These are phyloP conservation scores for Chaetoscypha palmicola DNA, from an alignment of 2,329 filamentous ascomycete genomes.

Conservation along the genomic window DNA sequence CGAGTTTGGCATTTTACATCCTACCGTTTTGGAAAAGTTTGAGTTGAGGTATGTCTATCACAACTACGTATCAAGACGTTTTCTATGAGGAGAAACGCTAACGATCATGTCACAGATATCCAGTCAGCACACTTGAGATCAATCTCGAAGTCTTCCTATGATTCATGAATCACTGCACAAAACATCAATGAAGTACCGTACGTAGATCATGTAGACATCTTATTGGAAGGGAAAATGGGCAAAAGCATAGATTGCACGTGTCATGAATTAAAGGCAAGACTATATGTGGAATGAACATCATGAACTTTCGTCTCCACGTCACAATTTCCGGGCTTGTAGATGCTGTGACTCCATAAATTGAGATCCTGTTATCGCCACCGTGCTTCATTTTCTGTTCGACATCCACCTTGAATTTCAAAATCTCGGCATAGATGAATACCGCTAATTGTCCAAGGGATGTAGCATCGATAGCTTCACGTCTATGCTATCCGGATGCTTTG, in stretches of 20 bases:
- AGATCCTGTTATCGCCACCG: no score
- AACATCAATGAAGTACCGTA: not conserved
- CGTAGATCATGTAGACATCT: slow-evolving; percentile 2
- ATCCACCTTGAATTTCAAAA: no score
- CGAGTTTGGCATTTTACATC: slow-evolving; percentile 90
- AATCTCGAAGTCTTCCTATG: slow-evolving; percentile 91
- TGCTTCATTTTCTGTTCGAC: no score
- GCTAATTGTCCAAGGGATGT: no score
- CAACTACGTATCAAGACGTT: not conserved
- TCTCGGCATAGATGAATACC: no score
- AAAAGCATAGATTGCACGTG: not conserved
- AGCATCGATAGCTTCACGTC: no score
- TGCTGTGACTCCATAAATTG: no score
- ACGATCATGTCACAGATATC: slow-evolving; percentile 60
- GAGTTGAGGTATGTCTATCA: slow-evolving; percentile 61
- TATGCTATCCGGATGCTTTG: no score
- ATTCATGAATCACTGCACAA: slow-evolving; percentile 9
- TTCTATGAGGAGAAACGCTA: slow-evolving; percentile 15
- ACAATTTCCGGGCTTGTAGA: no score
- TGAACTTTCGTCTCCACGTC: no score
- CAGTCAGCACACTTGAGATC: slow-evolving; percentile 88
- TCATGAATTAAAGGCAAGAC: not conserved
- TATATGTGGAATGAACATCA: not conserved
- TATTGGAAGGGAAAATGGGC: not conserved
- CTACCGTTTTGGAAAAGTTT: slow-evolving; percentile 86